Evolutionary conservation across 148 eudicot genomes (phyloP), one percentile per base, ranked within the genome.

Genomic region (Dianthus caryophyllus): DNA sequence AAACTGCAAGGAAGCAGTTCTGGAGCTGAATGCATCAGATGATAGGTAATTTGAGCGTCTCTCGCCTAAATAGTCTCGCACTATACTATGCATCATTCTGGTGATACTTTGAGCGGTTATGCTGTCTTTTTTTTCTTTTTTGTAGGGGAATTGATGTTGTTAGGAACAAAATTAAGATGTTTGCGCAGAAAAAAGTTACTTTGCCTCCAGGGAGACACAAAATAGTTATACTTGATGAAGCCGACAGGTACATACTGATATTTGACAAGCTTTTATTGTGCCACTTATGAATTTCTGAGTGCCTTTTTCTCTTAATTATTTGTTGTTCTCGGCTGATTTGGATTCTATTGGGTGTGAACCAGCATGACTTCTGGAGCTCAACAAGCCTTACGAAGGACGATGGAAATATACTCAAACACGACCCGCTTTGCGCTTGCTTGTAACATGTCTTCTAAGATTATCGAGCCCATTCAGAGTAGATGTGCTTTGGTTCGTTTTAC

Each of bases 341-440:
- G 44, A 15, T 43, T 33, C 71, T 20, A n/a, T 26, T 58, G 66
- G 51, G 53, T 70, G 5, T 67, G 60, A 17, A 65, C 49, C 76
- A 94, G 98, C 81, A 94, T 94, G 98, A 94, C 96, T 46, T 87
- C 98, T 74, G 98, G 97, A 77, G 98, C 98, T 60, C 97, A 94
- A 72, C 97, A 94, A 80, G 98, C 97, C 63, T 73, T 94, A 69
- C 83, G 98, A 81, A 83, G 98, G 75, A 94, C 97, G 13, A 94
- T 94, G 97, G 98, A 94, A 77, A 88, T 90, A 64, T 94, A 90
- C 86, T 94, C 97, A 38, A 90, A 84, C 64, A 83, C 98, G 39
- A 94, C 98, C 26, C 92, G 98, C 10, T 90, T 94, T 88, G 98
- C 90, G 44, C 98, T 94, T 66, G 98, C 98, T 46, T 94, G 98